Evolutionary conservation across 2,329 filamentous ascomycete species (phyloP), one percentile per base, ranked within the genome.

Genomic region (Cladophialophora carrionii): DNA sequence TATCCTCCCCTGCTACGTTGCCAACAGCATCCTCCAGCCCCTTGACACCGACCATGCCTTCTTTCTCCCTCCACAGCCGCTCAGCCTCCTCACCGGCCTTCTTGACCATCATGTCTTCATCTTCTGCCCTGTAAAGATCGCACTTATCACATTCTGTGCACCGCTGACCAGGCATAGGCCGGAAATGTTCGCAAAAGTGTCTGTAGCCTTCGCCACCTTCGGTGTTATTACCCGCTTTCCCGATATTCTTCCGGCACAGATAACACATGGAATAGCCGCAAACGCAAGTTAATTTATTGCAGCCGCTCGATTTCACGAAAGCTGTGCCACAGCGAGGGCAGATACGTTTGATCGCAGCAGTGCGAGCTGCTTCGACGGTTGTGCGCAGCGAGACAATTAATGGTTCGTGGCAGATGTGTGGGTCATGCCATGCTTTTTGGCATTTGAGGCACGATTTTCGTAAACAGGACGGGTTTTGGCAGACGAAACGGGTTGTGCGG

Each of bases 231-330:
- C 69, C 70, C 3, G 68, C 64, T 53, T 71, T 71, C 53, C 70
- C 70, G 46, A 72, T 72, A 62, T 72, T 72, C 71, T 89, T 89
- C 48, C 95, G 90, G 77, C 95, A 99, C 54, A 98, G 87, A 74
- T 99, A 99, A 76, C 95, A 99, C 94, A 98, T 98, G 72, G 90
- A 90, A 79, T 98, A 98, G 8, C 95, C 95, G 78, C 95, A 99
- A 17, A 92, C 88, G 75, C 95, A 98, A 5, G 92, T 94, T 48
- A 99, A 84, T 79, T 98, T 98, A 82, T 99, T 99, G 84, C 95
- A 99, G 73, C 95, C 95, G 29, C 89, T 88, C 6, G 88, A 89
- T 77, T 98, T 98, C 78, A 99, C 91, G 76, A 98, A 98, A 17
- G 89, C 91, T 9, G 93, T 91, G 71, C 91, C 89, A 81, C 95